Conservation (phyloP, 148 eudicot species). For the Nepenthes gracilis region DNA sequence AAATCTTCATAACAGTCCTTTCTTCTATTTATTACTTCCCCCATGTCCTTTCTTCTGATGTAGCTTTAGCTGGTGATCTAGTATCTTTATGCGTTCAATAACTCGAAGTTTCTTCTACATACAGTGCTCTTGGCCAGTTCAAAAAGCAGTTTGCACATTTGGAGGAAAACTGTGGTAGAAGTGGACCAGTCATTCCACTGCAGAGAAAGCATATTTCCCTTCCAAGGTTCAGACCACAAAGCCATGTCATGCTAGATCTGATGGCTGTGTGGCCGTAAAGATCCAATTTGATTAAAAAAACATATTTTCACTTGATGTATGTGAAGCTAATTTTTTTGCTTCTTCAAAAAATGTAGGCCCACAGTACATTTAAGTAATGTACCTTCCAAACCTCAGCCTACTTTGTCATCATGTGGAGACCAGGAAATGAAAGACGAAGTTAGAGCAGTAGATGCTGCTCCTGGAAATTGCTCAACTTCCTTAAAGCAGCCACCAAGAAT, state of each 20-base stretch:
- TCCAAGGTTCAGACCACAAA: constrained; percentile 32
- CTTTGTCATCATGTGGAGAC: constrained; percentile 29
- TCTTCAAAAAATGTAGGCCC: constrained; percentile 33
- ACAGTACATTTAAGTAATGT: constrained; percentile 55
- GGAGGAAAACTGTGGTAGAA: constrained; percentile 59
- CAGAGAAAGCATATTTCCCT: constrained; percentile 57
- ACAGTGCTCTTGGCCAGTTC: constrained; percentile 71
- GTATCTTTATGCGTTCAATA: not conserved
- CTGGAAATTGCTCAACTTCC: not conserved
- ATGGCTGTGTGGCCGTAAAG: too few relatives aligned
- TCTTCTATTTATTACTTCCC: not conserved
- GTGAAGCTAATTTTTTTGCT: not conserved
- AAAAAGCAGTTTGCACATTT: constrained; percentile 69
- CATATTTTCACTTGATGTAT: not conserved
- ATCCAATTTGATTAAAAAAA: too few relatives aligned
- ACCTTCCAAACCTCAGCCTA: constrained; percentile 49
- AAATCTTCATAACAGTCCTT: not conserved
- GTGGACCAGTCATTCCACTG: constrained; percentile 63
- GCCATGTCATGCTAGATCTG: not conserved
- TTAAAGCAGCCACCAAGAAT: not conserved
- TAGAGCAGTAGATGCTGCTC: constrained; percentile 8
- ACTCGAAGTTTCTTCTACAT: constrained; percentile 1
- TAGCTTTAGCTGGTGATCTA: not conserved
- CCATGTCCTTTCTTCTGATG: not conserved
- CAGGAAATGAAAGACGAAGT: constrained; percentile 34